Evolutionary conservation across 2,329 filamentous ascomycete genomes (phyloP).

Genomic region (Tolypocladium paradoxum): DNA sequence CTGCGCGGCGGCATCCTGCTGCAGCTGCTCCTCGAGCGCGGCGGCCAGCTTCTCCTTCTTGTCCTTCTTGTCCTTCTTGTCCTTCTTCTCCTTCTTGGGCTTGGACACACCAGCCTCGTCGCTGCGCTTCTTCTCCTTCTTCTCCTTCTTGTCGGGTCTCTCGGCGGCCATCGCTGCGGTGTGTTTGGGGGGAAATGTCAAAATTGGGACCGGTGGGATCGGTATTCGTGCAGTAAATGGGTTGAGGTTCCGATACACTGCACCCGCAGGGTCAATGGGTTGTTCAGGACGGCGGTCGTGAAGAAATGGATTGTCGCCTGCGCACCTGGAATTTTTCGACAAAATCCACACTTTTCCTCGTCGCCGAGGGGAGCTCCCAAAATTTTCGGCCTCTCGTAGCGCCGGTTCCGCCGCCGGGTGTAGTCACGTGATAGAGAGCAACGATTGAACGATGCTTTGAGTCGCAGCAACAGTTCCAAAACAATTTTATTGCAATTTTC

Average conservation of each 20-base stretch:
- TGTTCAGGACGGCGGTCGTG: background rate
- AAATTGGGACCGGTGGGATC: background rate
- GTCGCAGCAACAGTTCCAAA: background rate
- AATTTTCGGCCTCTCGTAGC: slow-evolving; percentile 18
- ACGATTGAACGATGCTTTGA: background rate
- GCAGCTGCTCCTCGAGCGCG: slow-evolving; percentile 55
- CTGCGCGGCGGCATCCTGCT: slow-evolving; percentile 39
- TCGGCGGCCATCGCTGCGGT: slow-evolving; percentile 32
- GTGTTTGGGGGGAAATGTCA: background rate
- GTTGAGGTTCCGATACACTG: background rate
- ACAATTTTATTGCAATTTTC: background rate
- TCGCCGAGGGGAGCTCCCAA: slow-evolving; percentile 15
- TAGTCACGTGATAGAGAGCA: slow-evolving; percentile 3
- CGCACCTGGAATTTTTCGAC: slow-evolving; percentile 20
- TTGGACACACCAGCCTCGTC: slow-evolving; percentile 43
- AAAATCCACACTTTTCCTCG: slow-evolving; percentile 20
- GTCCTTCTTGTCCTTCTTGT: slow-evolving; percentile 60
- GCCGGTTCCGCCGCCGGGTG: slow-evolving; percentile 15
- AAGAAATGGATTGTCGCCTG: slow-evolving; percentile 6
- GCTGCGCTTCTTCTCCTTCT: slow-evolving; percentile 50
- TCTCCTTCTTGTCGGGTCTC: slow-evolving; percentile 40
- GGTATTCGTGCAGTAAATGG: background rate
- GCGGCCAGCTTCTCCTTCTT: slow-evolving; percentile 65
- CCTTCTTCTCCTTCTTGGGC: slow-evolving; percentile 49
- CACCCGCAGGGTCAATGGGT: slow-evolving; percentile 5